Percentiles rank a stretch among this genome's conserved stretches.
These are phyloP conservation scores for Chromera velia DNA, from an alignment of 73 alveolate genomes.

Conservation along the genomic window DNA sequence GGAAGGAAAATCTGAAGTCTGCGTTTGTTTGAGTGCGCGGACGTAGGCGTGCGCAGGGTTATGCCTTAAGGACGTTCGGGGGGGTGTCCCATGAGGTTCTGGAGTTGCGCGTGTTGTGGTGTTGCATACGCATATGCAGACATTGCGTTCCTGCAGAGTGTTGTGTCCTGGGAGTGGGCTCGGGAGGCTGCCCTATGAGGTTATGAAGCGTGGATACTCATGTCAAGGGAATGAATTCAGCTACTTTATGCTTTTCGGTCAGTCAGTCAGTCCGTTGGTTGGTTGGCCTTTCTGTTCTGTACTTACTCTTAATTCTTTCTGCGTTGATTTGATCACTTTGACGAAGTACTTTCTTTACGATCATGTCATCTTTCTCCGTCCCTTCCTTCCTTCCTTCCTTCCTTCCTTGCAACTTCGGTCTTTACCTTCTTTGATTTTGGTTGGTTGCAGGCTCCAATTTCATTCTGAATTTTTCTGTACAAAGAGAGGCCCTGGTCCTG, in stretches of 20 bases:
- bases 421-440: neutral
- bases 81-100: constrained; percentile 50
- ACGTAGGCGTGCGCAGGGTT: constrained; percentile 59
- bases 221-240: constrained; percentile 94
- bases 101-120: neutral
- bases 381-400: no score
- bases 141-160: constrained; percentile 55
- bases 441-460: neutral
- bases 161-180: constrained; percentile 94
- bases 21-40: no score
- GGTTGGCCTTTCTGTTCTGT: neutral
- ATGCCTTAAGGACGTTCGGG: constrained; percentile 55
- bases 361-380: no score
- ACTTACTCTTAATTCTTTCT: no score
- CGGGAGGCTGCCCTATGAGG: constrained; percentile 87
- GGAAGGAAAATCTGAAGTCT: no score
- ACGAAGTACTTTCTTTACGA: no score
- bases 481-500: neutral
- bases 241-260: constrained; percentile 85
- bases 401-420: neutral
- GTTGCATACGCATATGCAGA: constrained; percentile 48
- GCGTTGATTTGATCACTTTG: no score
- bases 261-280: constrained; percentile 21
- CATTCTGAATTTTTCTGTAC: neutral
- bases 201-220: constrained; percentile 83